phyloP scores from a whole-genome alignment of 2,329 filamentous ascomycete genomes.

The Blumeriella jaapii region DNA sequence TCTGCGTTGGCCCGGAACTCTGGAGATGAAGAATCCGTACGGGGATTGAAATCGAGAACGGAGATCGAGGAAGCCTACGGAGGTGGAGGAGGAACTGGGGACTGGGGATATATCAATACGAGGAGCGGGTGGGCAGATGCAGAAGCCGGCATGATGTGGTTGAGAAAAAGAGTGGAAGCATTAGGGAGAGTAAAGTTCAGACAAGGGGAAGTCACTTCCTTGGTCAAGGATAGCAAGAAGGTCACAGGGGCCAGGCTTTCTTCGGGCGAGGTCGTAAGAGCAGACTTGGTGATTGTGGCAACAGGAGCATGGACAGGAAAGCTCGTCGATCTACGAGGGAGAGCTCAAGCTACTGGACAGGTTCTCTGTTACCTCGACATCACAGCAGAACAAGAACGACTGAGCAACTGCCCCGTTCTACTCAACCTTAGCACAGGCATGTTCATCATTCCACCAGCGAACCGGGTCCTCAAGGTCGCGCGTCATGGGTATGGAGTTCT shows the following conservation, averaged over 20 bases:
- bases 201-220: slow-evolving; percentile 29
- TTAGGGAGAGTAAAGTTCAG: slow-evolving; percentile 38
- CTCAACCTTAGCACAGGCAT: slow-evolving; percentile 61
- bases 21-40: slow-evolving; percentile 18
- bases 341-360: slow-evolving; percentile 73
- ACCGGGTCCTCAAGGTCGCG: slow-evolving; percentile 44
- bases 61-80: slow-evolving; percentile 36
- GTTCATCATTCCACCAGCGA: slow-evolving; percentile 61
- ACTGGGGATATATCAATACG: slow-evolving; percentile 62
- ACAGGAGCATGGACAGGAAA: slow-evolving; percentile 78
- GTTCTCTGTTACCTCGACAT: slow-evolving; percentile 67
- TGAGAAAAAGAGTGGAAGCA: slow-evolving; percentile 29
- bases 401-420: slow-evolving; percentile 58
- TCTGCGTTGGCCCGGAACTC: slow-evolving; percentile 27
- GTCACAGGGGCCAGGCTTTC: slow-evolving; percentile 46
- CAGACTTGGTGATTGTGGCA: slow-evolving; percentile 68
- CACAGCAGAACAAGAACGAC: slow-evolving; percentile 54
- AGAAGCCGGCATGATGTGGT: slow-evolving; percentile 54
- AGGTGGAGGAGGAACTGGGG: slow-evolving; percentile 42
- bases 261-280: slow-evolving; percentile 39
- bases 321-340: slow-evolving; percentile 66
- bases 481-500: slow-evolving; percentile 48
- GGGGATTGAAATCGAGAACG: slow-evolving; percentile 33
- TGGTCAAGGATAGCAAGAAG: slow-evolving; percentile 21
- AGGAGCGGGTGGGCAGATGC: slow-evolving; percentile 74